These are phyloP conservation scores for Coniochaeta prunicola DNA, from an alignment of 2,329 filamentous ascomycete genomes.

Conservation along the genomic window DNA sequence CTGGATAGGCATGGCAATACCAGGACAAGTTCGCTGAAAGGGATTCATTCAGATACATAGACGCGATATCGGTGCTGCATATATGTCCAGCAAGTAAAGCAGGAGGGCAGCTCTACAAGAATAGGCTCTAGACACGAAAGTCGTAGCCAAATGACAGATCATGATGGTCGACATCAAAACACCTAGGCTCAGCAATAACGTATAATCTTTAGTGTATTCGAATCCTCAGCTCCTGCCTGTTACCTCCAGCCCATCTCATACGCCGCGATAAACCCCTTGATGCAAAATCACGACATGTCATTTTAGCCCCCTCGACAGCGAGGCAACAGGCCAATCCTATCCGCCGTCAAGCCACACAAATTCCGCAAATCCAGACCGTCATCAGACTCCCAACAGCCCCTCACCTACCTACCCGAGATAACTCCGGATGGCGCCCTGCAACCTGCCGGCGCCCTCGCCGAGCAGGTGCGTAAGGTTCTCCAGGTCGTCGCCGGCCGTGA, in stretches of 20 bases:
- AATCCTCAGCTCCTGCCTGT: neutral
- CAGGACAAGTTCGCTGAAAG: too few species aligned
- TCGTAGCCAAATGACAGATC: too few species aligned
- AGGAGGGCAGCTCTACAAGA: too few species aligned
- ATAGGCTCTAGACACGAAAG: too few species aligned
- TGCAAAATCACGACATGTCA: neutral
- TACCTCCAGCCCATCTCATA: neutral
- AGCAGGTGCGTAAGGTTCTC: conserved; percentile 80
- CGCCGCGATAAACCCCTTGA: neutral
- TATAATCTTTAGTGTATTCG: neutral
- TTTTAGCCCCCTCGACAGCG: neutral
- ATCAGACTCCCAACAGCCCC: neutral
- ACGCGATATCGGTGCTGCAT: too few species aligned
- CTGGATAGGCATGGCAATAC: neutral
- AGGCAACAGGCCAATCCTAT: neutral
- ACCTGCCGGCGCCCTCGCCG: conserved; percentile 75
- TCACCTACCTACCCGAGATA: conserved; percentile 34
- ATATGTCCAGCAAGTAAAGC: too few species aligned
- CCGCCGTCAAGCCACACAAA: neutral
- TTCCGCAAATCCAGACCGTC: neutral
- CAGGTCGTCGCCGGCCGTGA: conserved; percentile 91
- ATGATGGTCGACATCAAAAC: too few species aligned
- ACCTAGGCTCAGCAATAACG: too few species aligned
- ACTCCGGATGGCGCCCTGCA: conserved; percentile 68
- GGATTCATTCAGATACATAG: too few species aligned